A percentile compares a stretch with the other conserved stretches of the same genome.
Evolutionary conservation across 805 yeast genomes (phyloP).

Genomic region (Schizosaccharomyces octosporus): DNA sequence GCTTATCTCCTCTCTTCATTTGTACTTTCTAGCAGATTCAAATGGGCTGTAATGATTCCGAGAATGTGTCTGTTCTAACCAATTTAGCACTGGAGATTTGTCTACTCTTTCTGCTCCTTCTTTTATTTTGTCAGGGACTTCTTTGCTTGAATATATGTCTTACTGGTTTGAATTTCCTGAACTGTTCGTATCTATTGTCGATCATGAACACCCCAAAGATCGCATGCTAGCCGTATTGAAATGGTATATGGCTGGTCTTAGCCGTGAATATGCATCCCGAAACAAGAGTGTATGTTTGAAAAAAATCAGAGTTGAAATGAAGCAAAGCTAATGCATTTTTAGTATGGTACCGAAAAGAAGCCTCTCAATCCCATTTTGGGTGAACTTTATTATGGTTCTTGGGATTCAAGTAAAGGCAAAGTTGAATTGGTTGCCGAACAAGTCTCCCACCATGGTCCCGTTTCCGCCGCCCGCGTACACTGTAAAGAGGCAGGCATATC

Average conservation of each 20-base stretch:
- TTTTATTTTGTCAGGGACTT: slow-evolving; percentile 72
- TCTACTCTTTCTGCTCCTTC: slow-evolving; percentile 94
- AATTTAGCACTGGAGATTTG: slow-evolving; percentile 37
- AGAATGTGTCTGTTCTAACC: not conserved
- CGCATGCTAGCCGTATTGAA: slow-evolving; percentile 60
- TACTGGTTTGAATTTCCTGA: slow-evolving; percentile 80
- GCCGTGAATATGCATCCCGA: slow-evolving; percentile 84
- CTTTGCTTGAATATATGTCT: slow-evolving; percentile 72
- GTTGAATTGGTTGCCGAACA: slow-evolving; percentile 86
- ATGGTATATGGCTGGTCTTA: slow-evolving; percentile 77
- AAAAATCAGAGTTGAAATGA: slow-evolving; percentile 49
- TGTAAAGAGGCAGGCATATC: slow-evolving; percentile 45
- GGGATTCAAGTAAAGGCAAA: slow-evolving; percentile 27
- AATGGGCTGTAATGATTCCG: no score
- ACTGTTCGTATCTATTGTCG: slow-evolving; percentile 44
- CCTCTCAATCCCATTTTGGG: slow-evolving; percentile 68
- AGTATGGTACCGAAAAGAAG: not conserved
- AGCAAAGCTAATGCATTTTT: not conserved
- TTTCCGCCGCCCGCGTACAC: slow-evolving; percentile 64
- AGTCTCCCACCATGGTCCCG: slow-evolving; percentile 93
- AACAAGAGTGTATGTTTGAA: slow-evolving; percentile 77
- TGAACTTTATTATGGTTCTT: slow-evolving; percentile 75
- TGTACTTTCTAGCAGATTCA: no score
- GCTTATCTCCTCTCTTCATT: no score
- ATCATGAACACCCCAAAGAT: slow-evolving; percentile 22